Evolutionary conservation across 805 yeast species (phyloP).

Genomic region (Metschnikowia colocasiae): DNA sequence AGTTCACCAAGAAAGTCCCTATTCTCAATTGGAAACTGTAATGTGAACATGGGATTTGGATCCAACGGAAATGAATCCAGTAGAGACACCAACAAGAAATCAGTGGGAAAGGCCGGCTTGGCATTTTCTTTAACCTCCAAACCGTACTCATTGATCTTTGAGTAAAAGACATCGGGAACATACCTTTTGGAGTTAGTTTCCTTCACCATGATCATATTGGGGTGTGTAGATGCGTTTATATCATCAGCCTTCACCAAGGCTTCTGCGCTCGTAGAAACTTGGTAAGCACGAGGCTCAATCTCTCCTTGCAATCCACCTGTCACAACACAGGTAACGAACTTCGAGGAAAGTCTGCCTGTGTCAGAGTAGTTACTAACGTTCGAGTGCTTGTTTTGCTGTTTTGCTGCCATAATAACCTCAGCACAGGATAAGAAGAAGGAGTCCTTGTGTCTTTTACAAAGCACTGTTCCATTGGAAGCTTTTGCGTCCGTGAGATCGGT

Average conservation of each 20-base stretch:
- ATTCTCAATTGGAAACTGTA: slow-evolving; percentile 71
- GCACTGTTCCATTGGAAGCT: slow-evolving; percentile 78
- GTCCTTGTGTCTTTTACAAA: slow-evolving; percentile 89
- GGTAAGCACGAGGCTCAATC: slow-evolving; percentile 87
- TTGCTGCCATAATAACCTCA: slow-evolving; percentile 81
- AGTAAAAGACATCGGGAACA: slow-evolving; percentile 92
- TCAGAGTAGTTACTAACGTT: slow-evolving; percentile 62
- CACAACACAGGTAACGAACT: slow-evolving; percentile 88
- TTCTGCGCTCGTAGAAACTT: slow-evolving; percentile 84
- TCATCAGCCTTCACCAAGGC: slow-evolving; percentile 83
- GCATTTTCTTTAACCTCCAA: slow-evolving; percentile 75
- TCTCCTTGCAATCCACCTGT: slow-evolving; percentile 88
- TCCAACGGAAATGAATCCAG: slow-evolving; percentile 89
- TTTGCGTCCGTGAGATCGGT: slow-evolving; percentile 91
- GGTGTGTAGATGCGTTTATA: slow-evolving; percentile 84
- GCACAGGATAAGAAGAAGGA: slow-evolving; percentile 87
- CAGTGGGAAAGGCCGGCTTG: slow-evolving; percentile 29
- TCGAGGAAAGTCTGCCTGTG: slow-evolving; percentile 70
- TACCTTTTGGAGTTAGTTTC: slow-evolving; percentile 70
- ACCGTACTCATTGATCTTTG: slow-evolving; percentile 81
- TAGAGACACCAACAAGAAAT: slow-evolving; percentile 65
- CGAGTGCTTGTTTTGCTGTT: slow-evolving; percentile 64
- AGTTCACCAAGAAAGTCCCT: slow-evolving; percentile 70
- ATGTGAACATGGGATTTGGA: slow-evolving; percentile 49
- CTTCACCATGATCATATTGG: slow-evolving; percentile 78